These are phyloP conservation scores for Dothistroma septosporum DNA, from an alignment of 2,329 filamentous ascomycete species.

Conservation along the genomic window DNA sequence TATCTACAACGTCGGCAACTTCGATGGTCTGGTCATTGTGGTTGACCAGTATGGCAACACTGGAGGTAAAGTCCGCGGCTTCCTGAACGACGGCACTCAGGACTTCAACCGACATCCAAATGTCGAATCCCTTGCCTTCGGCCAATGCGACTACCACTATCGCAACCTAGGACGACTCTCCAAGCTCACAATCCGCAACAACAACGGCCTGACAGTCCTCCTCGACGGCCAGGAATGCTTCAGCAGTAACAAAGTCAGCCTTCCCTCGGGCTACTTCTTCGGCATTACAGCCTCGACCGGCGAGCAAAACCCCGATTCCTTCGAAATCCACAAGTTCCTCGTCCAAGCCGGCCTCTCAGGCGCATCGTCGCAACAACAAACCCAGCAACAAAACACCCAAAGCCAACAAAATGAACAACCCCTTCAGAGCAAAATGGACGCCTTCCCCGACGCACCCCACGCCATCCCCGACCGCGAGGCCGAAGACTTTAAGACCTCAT, in stretches of 20 bases:
- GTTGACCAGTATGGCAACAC: slow-evolving; percentile 76
- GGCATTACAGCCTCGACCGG: slow-evolving; percentile 84
- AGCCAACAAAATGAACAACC: slow-evolving; percentile 24
- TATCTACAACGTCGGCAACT: slow-evolving; percentile 77
- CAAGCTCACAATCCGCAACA: slow-evolving; percentile 69
- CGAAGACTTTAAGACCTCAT: slow-evolving; percentile 40
- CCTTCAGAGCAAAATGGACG: slow-evolving; percentile 27
- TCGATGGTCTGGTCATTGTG: slow-evolving; percentile 85
- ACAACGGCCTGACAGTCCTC: slow-evolving; percentile 66
- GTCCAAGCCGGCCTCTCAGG: slow-evolving; percentile 52
- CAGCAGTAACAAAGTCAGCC: slow-evolving; percentile 67
- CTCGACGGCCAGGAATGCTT: slow-evolving; percentile 82
- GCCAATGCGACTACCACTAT: slow-evolving; percentile 85
- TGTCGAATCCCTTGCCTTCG: slow-evolving; percentile 84
- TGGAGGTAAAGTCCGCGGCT: slow-evolving; percentile 80
- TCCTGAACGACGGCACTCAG: slow-evolving; percentile 83
- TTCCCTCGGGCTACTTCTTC: slow-evolving; percentile 77
- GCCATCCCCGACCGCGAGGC: slow-evolving; percentile 36
- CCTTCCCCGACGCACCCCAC: slow-evolving; percentile 43
- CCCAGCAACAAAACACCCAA: slow-evolving; percentile 30
- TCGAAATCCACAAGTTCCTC: slow-evolving; percentile 85
- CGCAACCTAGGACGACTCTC: slow-evolving; percentile 85
- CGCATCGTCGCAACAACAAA: slow-evolving; percentile 29
- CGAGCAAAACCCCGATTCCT: slow-evolving; percentile 80
- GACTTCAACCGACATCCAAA: slow-evolving; percentile 73